These are phyloP conservation scores for Chaetomiaceae sp. DNA, from an alignment of 2,329 filamentous ascomycete species.

Conservation along the genomic window DNA sequence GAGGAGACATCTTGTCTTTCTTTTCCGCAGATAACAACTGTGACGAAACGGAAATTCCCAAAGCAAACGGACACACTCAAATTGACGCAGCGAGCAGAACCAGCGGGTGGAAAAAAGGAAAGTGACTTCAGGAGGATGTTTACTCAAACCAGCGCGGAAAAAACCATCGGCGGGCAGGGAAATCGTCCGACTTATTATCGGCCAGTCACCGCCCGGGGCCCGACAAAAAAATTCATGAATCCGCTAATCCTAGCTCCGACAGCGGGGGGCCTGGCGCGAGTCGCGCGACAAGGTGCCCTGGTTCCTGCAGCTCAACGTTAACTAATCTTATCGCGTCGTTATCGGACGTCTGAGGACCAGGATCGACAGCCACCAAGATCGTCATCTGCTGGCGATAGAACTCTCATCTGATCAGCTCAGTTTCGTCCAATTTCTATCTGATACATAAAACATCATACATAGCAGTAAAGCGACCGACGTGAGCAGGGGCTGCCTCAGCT, in stretches of 20 bases:
- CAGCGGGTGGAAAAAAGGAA: background rate
- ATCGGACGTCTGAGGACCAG: background rate
- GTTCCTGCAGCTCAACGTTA: too few relatives aligned
- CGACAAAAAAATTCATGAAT: slow-evolving; percentile 15
- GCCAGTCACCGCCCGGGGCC: slow-evolving; percentile 11
- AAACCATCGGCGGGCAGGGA: background rate
- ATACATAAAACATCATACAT: background rate
- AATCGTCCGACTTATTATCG: slow-evolving; percentile 14
- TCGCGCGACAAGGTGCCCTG: background rate
- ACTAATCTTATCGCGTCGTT: slow-evolving; percentile 13
- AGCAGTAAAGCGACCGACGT: background rate
- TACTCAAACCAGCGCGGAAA: background rate
- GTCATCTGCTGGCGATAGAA: too few relatives aligned
- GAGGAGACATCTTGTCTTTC: slow-evolving; percentile 55
- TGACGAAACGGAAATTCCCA: background rate
- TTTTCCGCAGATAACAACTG: too few relatives aligned
- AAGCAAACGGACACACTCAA: background rate
- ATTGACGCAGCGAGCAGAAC: background rate
- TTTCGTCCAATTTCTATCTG: slow-evolving; percentile 2
- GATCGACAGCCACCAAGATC: too few relatives aligned
- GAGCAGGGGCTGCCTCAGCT: too few relatives aligned
- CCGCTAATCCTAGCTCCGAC: slow-evolving; percentile 16
- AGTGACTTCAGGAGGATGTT: background rate
- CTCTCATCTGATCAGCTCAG: too few relatives aligned
- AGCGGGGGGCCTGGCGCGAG: slow-evolving; percentile 12